These are phyloP conservation scores for Aristolochia contorta DNA, from an alignment of 164 flowering plant species.

Conservation along the genomic window DNA sequence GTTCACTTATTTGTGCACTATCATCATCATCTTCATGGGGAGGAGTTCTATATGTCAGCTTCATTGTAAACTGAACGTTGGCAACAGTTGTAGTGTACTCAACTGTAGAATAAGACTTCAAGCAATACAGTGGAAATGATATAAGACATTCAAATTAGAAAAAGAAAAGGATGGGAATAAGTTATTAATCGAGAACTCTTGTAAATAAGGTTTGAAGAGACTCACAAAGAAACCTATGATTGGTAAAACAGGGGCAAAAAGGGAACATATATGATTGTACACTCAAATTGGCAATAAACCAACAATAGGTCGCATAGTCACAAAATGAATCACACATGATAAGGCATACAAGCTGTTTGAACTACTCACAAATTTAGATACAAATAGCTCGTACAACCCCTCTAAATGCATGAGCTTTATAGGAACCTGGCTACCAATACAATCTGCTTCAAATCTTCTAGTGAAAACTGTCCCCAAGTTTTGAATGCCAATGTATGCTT, in stretches of 20 bases:
- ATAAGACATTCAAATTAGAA: too few relatives aligned
- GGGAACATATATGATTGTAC: background rate
- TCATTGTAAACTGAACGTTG: slow-evolving; percentile 73
- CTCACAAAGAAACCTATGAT: too few relatives aligned
- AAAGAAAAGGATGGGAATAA: too few relatives aligned
- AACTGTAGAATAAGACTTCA: slow-evolving; percentile 62
- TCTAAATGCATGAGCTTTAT: slow-evolving; percentile 94
- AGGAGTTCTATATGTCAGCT: slow-evolving; percentile 75
- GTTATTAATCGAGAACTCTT: too few relatives aligned
- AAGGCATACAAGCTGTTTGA: background rate
- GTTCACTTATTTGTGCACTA: slow-evolving; percentile 24
- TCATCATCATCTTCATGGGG: slow-evolving; percentile 52
- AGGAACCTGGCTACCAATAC: slow-evolving; percentile 89
- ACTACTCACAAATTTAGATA: slow-evolving; percentile 85
- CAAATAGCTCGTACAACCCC: slow-evolving; percentile 84
- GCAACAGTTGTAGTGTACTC: slow-evolving; percentile 54
- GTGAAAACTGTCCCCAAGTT: slow-evolving; percentile 91
- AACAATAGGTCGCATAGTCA: too few relatives aligned
- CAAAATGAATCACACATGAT: too few relatives aligned
- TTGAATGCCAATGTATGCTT: slow-evolving; percentile 90
- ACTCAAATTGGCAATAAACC: too few relatives aligned
- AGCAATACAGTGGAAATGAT: too few relatives aligned
- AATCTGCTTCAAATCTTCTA: slow-evolving; percentile 93
- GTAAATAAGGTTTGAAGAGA: too few relatives aligned
- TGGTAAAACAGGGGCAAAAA: too few relatives aligned